Base-by-base conservation (phyloP, 106 monocot genomes). In the Phalaenopsis equestris region DNA sequence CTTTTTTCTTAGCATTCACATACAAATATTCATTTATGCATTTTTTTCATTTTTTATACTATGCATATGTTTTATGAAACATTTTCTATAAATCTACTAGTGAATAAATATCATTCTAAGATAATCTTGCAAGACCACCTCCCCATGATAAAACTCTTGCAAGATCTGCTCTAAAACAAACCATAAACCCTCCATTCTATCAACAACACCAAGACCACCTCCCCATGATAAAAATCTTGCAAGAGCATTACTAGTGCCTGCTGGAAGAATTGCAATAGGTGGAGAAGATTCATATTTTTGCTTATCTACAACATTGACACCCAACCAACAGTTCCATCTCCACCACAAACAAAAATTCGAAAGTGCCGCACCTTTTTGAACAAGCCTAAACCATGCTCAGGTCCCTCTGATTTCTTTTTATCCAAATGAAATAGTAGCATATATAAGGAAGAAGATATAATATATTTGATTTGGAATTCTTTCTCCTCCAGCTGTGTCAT, bases 271-370 rank as follows among this genome's bases (percentile, higher is more conserved):
- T 37, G 96, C 96, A 80, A 96, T 91, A 73, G 96, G 91, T 9
- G 96, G 96, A 52, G 96, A 93, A 76, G 93, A 90, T 80, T 90
- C 96, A 77, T 90, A 96, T 48, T 86, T 96, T 68, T 90, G 86
- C 41, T 88, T 94, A 73, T 96, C 96, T 56, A 96, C 87, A 19
- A 93, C 88, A 86, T 90, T 88, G 67, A 96, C 58, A 96, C 93
- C 96, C 96, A 96, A 68, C 90, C 93, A 45, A 92, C 96, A 0
- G 96, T 96, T 55, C 96, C 96, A 86, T 96, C 93, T 72, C 96
- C 96, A 78, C 96, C 96, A 84, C 96, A 96, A 73, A 93, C 91
- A 83, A 96, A 90, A 80, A 96, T 83, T 82, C 91, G 88, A 84
- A 96, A 96, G 77, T 93, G 91, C 36, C 84, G 84, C 17, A 93